Percentiles rank a stretch among this genome's conserved stretches.
Conservation (phyloP, 345 rosid genomes). For the Clarkia xantiana region DNA sequence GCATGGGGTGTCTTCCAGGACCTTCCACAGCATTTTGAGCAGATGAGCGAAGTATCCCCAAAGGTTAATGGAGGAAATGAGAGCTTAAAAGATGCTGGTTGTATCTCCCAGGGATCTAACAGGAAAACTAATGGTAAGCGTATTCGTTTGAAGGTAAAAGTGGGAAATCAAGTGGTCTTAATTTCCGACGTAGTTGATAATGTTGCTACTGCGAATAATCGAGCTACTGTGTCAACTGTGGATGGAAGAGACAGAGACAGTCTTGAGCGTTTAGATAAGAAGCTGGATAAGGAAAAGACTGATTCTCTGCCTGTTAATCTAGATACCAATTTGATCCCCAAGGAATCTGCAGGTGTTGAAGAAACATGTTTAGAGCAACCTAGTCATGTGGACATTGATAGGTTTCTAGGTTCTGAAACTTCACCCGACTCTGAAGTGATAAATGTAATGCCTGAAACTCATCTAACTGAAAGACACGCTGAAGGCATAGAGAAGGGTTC, state of each 20-base stretch:
- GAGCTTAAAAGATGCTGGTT: slow-evolving; percentile 16
- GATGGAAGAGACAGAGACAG: slow-evolving; percentile 1
- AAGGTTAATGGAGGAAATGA: slow-evolving; percentile 2
- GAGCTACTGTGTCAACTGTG: slow-evolving; percentile 3
- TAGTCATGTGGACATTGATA: slow-evolving; percentile 17
- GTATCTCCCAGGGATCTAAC: slow-evolving; percentile 20
- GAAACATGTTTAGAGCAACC: slow-evolving; percentile 19
- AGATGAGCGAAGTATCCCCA: slow-evolving; percentile 4
- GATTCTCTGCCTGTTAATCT: slow-evolving; percentile 9
- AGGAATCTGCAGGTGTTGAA: slow-evolving; percentile 19
- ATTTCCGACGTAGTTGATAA: slow-evolving; percentile 7
- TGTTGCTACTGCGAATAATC: slow-evolving; percentile 1
- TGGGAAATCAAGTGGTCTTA: slow-evolving; percentile 35
- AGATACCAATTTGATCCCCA: slow-evolving; percentile 11
- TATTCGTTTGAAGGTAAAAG: slow-evolving; percentile 68
- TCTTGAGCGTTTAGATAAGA: slow-evolving; percentile 1
- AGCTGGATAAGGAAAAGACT: not conserved
- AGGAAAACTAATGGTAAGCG: slow-evolving; percentile 23
- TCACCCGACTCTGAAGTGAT: slow-evolving; percentile 99
- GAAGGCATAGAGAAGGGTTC: slow-evolving; percentile 26
- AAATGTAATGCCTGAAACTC: slow-evolving; percentile 50
- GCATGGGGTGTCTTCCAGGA: slow-evolving; percentile 52
- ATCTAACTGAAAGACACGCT: slow-evolving; percentile 22
- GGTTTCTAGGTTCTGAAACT: slow-evolving; percentile 56
- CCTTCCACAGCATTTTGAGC: slow-evolving; percentile 28